These are phyloP conservation scores for Colletotrichum kahawae DNA, from an alignment of 2,329 filamentous ascomycete species.

Conservation along the genomic window DNA sequence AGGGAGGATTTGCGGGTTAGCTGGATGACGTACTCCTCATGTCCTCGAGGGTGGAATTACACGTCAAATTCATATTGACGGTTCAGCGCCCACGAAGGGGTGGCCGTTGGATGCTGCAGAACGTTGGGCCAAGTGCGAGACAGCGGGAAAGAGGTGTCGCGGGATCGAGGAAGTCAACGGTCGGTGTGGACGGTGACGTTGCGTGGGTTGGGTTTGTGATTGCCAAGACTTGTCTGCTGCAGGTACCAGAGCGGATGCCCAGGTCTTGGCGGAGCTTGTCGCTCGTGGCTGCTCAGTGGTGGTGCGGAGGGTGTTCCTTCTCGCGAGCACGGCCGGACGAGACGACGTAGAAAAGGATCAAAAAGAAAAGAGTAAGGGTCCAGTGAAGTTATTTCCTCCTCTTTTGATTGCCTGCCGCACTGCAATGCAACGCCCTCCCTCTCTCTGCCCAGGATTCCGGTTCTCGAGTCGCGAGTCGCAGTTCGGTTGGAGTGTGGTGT, in stretches of 20 bases:
- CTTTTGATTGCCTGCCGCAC: not conserved
- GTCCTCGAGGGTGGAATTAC: conserved; percentile 49
- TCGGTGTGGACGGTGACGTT: not conserved
- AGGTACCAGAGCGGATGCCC: conserved; percentile 15
- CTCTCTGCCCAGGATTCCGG: not conserved
- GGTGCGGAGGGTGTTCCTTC: not conserved
- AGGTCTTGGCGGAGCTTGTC: conserved; percentile 16
- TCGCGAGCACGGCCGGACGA: not conserved
- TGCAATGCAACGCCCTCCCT: not conserved
- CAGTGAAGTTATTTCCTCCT: not conserved
- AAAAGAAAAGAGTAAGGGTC: not conserved
- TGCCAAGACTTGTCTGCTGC: conserved; percentile 13
- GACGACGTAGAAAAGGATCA: not conserved
- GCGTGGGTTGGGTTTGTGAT: not conserved
- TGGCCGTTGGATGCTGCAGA: not conserved
- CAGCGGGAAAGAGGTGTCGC: not conserved
- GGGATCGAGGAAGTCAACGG: not conserved
- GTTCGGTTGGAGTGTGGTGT: not conserved
- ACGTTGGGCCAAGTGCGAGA: not conserved
- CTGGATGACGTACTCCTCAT: conserved; percentile 41
- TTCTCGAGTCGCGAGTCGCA: not conserved
- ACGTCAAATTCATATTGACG: conserved; percentile 39
- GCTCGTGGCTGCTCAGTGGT: conserved; percentile 1
- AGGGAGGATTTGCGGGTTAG: not conserved
- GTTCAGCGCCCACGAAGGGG: not conserved